Conservation (phyloP, 306 rosid species). For the Betula pendula region DNA sequence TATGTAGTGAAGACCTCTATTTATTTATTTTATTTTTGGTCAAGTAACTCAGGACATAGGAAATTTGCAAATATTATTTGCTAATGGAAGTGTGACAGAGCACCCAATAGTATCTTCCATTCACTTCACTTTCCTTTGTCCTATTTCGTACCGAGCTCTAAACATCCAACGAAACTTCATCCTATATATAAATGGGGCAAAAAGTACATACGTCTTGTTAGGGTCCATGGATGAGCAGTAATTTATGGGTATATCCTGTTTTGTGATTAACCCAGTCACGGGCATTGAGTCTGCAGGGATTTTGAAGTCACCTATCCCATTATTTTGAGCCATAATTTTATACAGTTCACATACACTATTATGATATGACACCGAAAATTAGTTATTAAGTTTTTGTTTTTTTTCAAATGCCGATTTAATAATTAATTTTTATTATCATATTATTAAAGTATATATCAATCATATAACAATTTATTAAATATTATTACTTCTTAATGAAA, state of each 20-base stretch:
- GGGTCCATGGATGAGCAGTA: neutral
- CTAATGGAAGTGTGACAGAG: too few species aligned
- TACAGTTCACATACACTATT: too few species aligned
- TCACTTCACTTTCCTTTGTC: neutral
- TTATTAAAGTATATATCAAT: too few species aligned
- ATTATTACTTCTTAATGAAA: too few species aligned
- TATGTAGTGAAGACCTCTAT: slow-evolving; percentile 12
- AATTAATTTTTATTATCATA: too few species aligned
- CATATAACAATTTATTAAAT: too few species aligned
- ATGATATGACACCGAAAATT: too few species aligned
- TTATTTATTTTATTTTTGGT: neutral
- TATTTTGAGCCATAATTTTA: too few species aligned
- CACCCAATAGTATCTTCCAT: neutral
- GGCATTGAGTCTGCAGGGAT: neutral
- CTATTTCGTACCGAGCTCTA: too few species aligned
- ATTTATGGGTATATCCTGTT: neutral
- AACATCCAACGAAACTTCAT: slow-evolving; percentile 20
- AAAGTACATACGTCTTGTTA: neutral
- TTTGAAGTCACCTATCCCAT: too few species aligned
- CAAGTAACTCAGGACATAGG: neutral
- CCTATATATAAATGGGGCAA: slow-evolving; percentile 19
- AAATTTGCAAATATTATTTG: neutral
- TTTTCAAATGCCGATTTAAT: too few species aligned
- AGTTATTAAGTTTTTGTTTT: too few species aligned
- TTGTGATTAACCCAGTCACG: neutral